Evolutionary conservation across 768 basidiomycete species (phyloP), one percentile per base, ranked within the genome.

Genomic region (Mycena maculata): DNA sequence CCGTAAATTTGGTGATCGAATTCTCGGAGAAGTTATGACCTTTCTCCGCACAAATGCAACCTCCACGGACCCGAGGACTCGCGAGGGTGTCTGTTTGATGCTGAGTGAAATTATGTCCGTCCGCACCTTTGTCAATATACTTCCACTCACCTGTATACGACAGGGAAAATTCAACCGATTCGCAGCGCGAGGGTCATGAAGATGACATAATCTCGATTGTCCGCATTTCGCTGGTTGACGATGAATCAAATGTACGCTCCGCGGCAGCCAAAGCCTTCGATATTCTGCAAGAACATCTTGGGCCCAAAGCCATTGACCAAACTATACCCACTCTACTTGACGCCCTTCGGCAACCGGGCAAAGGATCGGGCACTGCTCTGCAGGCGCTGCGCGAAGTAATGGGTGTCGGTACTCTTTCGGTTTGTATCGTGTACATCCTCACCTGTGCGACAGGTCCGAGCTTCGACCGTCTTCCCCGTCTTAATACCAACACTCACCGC

Each of bases 321-420:
- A 99, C 95, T 0, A 98, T 99, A 64, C 97, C 98, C 0, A 99
- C 97, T 0, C 78, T 99, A 0, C 77, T 99, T 58, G 95, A 96
- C 72, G 97, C 97, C 2, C 90, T 99, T 38, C 90, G 94, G 20
- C 93, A 95, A 77, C 95, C 96, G 16, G 96, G 96, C 6, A 92
- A 91, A 72, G 89, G 92, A 22, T 97, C 97, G n/a, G 96, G 95
- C 12, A 98, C 97, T 18, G 97, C 98, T 13, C 83, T 99, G 38
- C 91, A 96, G 74, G 98, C 98, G 0, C 82, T 99, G 41, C 90
- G 86, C 61, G 97, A 99, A 82, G 95, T 99, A 71, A 97, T 97
- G 93, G 90, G 86, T 70, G 95, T 95, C 78, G 76, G 92, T 82
- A 5, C 30, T 52, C 27, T 58, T n/a, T n/a, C n/a, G 13, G 13